Base-by-base conservation (phyloP, 139 green algal species). In the Mychonastes homosphaera region DNA sequence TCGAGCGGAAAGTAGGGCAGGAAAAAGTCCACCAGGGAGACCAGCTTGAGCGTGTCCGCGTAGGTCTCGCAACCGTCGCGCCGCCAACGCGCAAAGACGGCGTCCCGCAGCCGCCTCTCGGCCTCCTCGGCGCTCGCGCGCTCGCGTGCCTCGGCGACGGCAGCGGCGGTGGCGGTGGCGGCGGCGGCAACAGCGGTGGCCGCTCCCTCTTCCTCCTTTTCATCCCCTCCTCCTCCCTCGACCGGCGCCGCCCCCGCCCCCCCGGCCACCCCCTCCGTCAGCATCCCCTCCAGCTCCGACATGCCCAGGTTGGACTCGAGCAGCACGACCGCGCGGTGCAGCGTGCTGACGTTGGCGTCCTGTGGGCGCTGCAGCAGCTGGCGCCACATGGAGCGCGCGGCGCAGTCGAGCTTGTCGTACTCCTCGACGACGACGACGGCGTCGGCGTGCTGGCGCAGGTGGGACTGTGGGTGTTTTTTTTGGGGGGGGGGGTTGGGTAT, bases 351-450 rank as follows among this genome's bases (percentile, higher is more conserved):
- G 61, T 90, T 90, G 18, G 69, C 69, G 9, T 71, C 36, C 21
- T 74, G 57, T 0, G 78, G 69, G 41, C 81, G 74, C 32, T 85
- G 64, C 10, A 95, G 36, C 49, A 95, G 58, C 67, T 92, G 84
- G 23, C 79, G 64, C 60, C 94, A 75, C 63, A 94, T 70, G 1
- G 56, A 75, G 5, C 86, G 68, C 38, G 79, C 81, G 2, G 61
- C 21, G 64, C 85, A 93, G 59, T 89, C 79, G 52, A 96, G 63
- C 69, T 97, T 97, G 70, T 97, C 88, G 58, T 95, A 97, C 82
- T 97, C 89, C 69, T 97, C 89, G 3, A 97, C 62, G 13, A 97
- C 87, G 9, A 97, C 43, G 36, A 97, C 50, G 1, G 83, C 72
- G 54, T 96, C 73, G 13, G 72, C 72, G 1, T 63, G 48, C 2